These are phyloP conservation scores for Corymbia maculata DNA, from an alignment of 345 rosid genomes.

Conservation along the genomic window DNA sequence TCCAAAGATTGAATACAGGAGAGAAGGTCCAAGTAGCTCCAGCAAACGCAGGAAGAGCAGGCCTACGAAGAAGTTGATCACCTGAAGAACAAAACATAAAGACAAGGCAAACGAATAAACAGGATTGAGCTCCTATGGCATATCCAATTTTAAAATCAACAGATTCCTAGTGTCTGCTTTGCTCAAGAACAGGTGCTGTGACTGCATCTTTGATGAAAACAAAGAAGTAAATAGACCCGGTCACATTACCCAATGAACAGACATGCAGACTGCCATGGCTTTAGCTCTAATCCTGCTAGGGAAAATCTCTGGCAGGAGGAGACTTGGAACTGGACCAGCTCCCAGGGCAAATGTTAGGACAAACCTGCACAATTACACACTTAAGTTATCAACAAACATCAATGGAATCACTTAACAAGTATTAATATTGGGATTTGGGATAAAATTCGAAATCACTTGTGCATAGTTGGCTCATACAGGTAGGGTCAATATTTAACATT, in stretches of 20 bases:
- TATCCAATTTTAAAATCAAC: neutral
- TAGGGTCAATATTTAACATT: neutral
- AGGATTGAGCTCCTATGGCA: neutral
- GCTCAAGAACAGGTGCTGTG: neutral
- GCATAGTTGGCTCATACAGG: neutral
- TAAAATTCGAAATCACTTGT: neutral
- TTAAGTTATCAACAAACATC: neutral
- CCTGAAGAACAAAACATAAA: constrained; percentile 26
- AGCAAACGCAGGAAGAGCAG: constrained; percentile 79
- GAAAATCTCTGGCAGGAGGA: constrained; percentile 92
- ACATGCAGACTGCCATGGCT: constrained; percentile 96
- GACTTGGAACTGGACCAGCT: constrained; percentile 98
- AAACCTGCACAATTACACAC: constrained; percentile 43
- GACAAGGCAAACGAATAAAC: neutral
- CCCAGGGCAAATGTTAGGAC: constrained; percentile 88
- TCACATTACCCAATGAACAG: constrained; percentile 89
- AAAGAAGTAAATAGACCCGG: neutral
- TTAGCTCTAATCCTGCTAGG: constrained; percentile 87
- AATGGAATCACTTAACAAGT: neutral
- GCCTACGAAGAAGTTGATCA: constrained; percentile 93
- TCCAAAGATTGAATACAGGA: constrained; percentile 69
- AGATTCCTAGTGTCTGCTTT: neutral
- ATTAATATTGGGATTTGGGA: neutral
- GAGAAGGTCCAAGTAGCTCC: constrained; percentile 71
- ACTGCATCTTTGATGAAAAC: neutral